These are phyloP conservation scores for Colletotrichum horii DNA, from an alignment of 2,329 filamentous ascomycete species.

Conservation along the genomic window DNA sequence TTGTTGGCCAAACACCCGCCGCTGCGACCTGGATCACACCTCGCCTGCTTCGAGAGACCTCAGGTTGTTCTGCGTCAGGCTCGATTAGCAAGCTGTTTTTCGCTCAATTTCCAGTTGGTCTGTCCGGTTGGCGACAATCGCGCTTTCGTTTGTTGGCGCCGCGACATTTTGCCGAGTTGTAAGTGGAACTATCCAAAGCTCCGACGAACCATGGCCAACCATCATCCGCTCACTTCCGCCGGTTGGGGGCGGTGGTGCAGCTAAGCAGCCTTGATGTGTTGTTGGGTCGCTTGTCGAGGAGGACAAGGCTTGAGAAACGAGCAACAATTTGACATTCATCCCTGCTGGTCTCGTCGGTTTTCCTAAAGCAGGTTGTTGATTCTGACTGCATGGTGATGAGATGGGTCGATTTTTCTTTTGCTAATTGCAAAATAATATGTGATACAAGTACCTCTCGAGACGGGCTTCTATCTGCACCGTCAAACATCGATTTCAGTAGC, in stretches of 20 bases:
- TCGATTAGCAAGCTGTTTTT: neutral
- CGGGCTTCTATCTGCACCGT: neutral
- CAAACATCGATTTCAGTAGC: neutral
- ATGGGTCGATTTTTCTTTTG: neutral
- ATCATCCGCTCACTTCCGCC: neutral
- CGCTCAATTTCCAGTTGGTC: neutral
- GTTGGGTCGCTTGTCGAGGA: neutral
- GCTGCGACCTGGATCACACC: conserved; percentile 23
- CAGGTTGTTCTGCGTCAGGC: neutral
- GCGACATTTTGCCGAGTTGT: conserved; percentile 1
- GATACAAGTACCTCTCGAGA: neutral
- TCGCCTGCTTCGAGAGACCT: neutral
- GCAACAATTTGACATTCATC: neutral
- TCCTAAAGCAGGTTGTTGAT: neutral
- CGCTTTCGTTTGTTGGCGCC: conserved; percentile 3
- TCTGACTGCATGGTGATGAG: neutral
- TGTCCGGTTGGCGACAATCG: neutral
- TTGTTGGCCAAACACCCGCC: conserved; percentile 1
- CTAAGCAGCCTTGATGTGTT: neutral
- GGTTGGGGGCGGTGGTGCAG: neutral
- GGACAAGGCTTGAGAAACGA: neutral
- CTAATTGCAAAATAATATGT: neutral
- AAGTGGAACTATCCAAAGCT: neutral
- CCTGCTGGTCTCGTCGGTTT: neutral
- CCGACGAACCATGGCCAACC: neutral